phyloP scores from a whole-genome alignment of 2,329 filamentous ascomycete genomes.

The Aureobasidium sp. region DNA sequence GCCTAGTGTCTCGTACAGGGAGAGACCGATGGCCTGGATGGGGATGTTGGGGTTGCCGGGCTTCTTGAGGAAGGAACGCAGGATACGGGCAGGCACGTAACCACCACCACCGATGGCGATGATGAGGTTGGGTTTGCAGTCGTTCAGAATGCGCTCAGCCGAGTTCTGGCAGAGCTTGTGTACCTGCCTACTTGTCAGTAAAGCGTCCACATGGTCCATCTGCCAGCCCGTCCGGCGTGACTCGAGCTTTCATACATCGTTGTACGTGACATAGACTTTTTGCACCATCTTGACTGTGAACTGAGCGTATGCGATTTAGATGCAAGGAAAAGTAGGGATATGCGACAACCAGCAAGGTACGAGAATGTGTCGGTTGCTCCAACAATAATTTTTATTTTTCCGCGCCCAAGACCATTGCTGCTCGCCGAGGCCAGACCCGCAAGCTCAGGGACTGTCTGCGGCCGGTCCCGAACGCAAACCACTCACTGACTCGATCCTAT shows the following conservation, averaged over 20 bases:
- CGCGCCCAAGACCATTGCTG: neutral
- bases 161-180: constrained; percentile 94
- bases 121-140: constrained; percentile 90
- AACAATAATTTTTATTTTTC: constrained; percentile 14
- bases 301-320: neutral
- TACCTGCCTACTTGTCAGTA: constrained; percentile 52
- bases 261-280: constrained; percentile 87
- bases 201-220: neutral
- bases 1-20: constrained; percentile 82
- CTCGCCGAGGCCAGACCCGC: constrained; percentile 5
- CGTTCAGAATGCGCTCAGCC: constrained; percentile 70
- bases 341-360: neutral
- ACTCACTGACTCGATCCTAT: neutral
- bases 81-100: constrained; percentile 92
- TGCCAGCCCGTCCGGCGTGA: neutral
- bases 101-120: constrained; percentile 97
- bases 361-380: neutral
- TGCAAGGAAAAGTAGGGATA: neutral
- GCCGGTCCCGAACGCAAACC: neutral
- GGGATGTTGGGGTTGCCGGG: constrained; percentile 86
- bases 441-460: neutral
- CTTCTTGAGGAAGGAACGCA: constrained; percentile 94
- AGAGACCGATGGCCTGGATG: constrained; percentile 97
- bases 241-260: constrained; percentile 57
- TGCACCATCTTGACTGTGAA: constrained; percentile 43